A percentile compares a stretch with the other conserved stretches of the same genome.
phyloP scores from a whole-genome alignment of 805 yeast species.

The Naumovozyma castellii region DNA sequence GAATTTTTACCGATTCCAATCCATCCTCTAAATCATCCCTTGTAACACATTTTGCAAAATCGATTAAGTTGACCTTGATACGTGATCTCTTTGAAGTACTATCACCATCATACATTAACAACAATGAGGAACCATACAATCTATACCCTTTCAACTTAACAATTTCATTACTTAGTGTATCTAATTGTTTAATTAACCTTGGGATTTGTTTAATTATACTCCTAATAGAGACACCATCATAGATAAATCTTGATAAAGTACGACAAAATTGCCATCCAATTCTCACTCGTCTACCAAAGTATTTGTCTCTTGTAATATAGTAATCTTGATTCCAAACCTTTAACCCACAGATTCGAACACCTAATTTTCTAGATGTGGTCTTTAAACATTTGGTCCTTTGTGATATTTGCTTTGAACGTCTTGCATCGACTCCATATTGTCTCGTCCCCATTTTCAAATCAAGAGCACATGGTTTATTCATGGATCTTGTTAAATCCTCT shows the following conservation, averaged over 20 bases:
- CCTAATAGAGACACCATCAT: slow-evolving; percentile 54
- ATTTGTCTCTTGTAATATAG: slow-evolving; percentile 74
- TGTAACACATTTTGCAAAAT: slow-evolving; percentile 89
- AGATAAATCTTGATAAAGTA: slow-evolving; percentile 64
- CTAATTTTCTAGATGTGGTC: slow-evolving; percentile 75
- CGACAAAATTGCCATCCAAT: slow-evolving; percentile 71
- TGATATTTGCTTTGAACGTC: slow-evolving; percentile 55
- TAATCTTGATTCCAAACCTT: slow-evolving; percentile 60
- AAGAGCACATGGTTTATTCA: slow-evolving; percentile 79
- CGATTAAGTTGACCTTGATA: slow-evolving; percentile 66
- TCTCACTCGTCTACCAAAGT: slow-evolving; percentile 73
- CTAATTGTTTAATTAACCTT: slow-evolving; percentile 47
- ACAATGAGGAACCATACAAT: slow-evolving; percentile 81
- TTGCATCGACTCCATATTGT: slow-evolving; percentile 94
- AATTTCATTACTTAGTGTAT: slow-evolving; percentile 49
- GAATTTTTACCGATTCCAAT: slow-evolving; percentile 42
- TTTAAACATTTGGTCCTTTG: slow-evolving; percentile 72
- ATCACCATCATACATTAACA: slow-evolving; percentile 79
- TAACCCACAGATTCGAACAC: slow-evolving; percentile 92
- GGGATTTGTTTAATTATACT: slow-evolving; percentile 65
- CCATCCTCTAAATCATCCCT: slow-evolving; percentile 40
- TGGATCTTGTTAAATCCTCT: slow-evolving; percentile 82
- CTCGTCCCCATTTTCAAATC: slow-evolving; percentile 98
- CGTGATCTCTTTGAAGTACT: not conserved
- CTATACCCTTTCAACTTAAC: slow-evolving; percentile 60